Conservation (phyloP, 768 basidiomycete genomes). For the Leccinum imitatum region DNA sequence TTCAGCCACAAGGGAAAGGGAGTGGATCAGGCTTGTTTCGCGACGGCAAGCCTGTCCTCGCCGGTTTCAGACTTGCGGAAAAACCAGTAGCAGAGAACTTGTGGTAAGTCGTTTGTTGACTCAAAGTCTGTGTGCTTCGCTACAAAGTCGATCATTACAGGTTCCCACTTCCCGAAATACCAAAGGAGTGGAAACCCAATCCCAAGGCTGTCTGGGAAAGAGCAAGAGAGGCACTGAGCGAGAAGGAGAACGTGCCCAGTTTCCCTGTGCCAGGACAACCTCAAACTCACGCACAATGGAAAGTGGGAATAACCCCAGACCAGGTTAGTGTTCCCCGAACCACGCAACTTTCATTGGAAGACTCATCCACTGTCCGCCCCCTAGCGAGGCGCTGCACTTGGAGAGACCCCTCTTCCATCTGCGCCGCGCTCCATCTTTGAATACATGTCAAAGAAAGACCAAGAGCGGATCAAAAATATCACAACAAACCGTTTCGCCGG, state of each 20-base stretch:
- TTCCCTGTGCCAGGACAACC: constrained; percentile 24
- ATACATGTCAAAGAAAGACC: constrained; percentile 89
- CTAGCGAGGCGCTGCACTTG: constrained; percentile 80
- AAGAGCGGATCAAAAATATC: constrained; percentile 75
- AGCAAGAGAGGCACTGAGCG: constrained; percentile 37
- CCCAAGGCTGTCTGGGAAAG: constrained; percentile 73
- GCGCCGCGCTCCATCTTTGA: constrained; percentile 88
- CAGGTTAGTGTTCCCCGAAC: constrained; percentile 48
- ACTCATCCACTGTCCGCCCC: constrained; percentile 5
- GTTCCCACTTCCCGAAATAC: constrained; percentile 83
- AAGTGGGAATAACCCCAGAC: constrained; percentile 63
- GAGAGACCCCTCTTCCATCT: constrained; percentile 72
- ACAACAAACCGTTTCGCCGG: constrained; percentile 31
- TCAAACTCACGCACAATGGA: constrained; percentile 51
- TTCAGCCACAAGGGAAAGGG: constrained; percentile 17
- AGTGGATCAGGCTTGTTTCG: constrained; percentile 46
- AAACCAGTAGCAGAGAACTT: constrained; percentile 67
- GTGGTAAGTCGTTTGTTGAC: constrained; percentile 47
- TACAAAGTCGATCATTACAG: constrained; percentile 39
- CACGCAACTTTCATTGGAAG: neutral
- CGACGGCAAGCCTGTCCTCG: constrained; percentile 71
- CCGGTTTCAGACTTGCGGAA: constrained; percentile 73
- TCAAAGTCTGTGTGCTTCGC: constrained; percentile 12
- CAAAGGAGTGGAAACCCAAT: constrained; percentile 81
- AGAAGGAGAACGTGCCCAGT: constrained; percentile 46